phyloP scores from a whole-genome alignment of 441 rosid genomes.

The Aleurites moluccanus region DNA sequence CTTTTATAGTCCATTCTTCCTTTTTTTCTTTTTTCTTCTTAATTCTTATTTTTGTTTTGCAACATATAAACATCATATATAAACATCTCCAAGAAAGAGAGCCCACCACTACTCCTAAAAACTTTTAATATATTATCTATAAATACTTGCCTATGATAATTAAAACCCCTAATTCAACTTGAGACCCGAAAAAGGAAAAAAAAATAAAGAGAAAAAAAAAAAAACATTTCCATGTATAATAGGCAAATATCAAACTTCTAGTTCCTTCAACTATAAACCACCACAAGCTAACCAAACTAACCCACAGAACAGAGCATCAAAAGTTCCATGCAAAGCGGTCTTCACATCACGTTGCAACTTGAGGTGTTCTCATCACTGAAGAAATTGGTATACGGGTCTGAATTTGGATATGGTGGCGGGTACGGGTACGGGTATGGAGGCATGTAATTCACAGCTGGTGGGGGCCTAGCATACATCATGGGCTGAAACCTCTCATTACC shows the following conservation, averaged over 20 bases:
- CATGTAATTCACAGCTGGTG: constrained; percentile 77
- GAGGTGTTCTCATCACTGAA: constrained; percentile 89
- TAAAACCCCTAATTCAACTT: constrained; percentile 43
- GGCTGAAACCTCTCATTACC: constrained; percentile 83
- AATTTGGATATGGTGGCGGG: constrained; percentile 27
- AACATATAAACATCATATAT: constrained; percentile 48
- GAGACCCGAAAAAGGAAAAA: constrained; percentile 22
- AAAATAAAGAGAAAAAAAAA: constrained; percentile 28
- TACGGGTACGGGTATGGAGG: constrained; percentile 52
- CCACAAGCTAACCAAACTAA: constrained; percentile 32
- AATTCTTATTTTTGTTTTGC: constrained; percentile 28
- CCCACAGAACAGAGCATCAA: background rate
- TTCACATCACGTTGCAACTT: constrained; percentile 84
- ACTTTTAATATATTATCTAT: constrained; percentile 35
- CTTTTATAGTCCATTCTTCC: background rate
- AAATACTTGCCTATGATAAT: constrained; percentile 36
- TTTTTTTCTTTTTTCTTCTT: background rate
- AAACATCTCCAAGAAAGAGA: constrained; percentile 39
- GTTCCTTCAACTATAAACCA: constrained; percentile 25
- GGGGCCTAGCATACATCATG: constrained; percentile 91
- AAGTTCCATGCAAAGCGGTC: background rate
- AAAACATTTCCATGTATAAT: constrained; percentile 54
- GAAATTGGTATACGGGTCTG: constrained; percentile 56
- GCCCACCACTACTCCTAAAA: constrained; percentile 27
- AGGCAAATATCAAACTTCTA: constrained; percentile 39